Percentiles rank a stretch among this genome's conserved stretches.
phyloP scores from a whole-genome alignment of 768 basidiomycete genomes.

The Rhizopogon rudus region DNA sequence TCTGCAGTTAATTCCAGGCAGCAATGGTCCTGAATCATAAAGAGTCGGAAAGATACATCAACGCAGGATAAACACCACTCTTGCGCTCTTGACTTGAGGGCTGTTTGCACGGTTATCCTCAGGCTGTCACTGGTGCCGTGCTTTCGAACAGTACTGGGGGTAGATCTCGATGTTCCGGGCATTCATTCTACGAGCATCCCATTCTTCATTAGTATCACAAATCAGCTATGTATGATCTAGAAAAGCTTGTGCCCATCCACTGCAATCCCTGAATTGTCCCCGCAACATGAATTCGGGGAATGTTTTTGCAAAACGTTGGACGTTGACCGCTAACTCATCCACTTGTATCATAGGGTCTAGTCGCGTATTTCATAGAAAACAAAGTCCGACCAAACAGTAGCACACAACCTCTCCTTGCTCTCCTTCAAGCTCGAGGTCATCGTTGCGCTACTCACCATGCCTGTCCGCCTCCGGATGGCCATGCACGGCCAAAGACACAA shows the following conservation, averaged over 20 bases:
- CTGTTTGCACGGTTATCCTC: not conserved
- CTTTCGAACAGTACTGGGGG: not conserved
- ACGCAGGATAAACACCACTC: not conserved
- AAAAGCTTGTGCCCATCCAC: not conserved
- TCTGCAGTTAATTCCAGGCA: constrained; percentile 64
- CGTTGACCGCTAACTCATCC: too few relatives aligned
- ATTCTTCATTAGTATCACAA: not conserved
- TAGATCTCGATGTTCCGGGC: not conserved
- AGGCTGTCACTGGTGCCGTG: not conserved
- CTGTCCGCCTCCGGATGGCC: constrained; percentile 81
- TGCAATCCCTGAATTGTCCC: not conserved
- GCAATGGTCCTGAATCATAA: constrained; percentile 54
- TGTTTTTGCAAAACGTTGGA: too few relatives aligned
- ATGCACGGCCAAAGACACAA: constrained; percentile 73
- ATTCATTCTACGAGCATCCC: not conserved
- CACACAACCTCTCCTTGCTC: constrained; percentile 8
- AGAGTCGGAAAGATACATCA: not conserved
- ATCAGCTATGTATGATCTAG: not conserved
- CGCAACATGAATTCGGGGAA: too few relatives aligned
- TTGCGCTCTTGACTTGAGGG: not conserved
- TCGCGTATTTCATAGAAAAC: too few relatives aligned
- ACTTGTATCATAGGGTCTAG: too few relatives aligned
- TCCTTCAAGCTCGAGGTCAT: not conserved
- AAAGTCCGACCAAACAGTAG: constrained; percentile 19
- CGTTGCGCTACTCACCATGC: constrained; percentile 44